Evolutionary conservation across 2,329 filamentous ascomycete species (phyloP).

Genomic region (Reticulascus tulasneorum): DNA sequence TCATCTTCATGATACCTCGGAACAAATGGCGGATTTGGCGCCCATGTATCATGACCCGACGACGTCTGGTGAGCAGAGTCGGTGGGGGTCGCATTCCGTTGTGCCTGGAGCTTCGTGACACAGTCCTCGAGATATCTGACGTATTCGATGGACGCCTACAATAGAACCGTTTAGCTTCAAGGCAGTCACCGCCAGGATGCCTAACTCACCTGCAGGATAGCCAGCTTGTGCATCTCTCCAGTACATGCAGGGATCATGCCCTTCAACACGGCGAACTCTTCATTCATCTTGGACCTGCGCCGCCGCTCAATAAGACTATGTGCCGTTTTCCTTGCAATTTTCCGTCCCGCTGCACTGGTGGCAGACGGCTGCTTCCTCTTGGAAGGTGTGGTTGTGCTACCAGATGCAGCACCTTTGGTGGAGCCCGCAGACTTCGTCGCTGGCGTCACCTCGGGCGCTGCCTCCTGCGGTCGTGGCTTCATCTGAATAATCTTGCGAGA

Average conservation of each 20-base stretch:
- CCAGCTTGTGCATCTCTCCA: conserved; percentile 98
- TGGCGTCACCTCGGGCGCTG: conserved; percentile 24
- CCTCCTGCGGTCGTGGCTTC: conserved; percentile 60
- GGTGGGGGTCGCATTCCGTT: conserved; percentile 31
- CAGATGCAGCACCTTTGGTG: conserved; percentile 13
- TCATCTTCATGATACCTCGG: conserved; percentile 35
- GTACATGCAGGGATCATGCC: conserved; percentile 92
- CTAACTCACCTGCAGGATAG: conserved; percentile 76
- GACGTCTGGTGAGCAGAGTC: conserved; percentile 25
- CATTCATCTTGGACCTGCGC: conserved; percentile 95
- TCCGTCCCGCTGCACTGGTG: conserved; percentile 82
- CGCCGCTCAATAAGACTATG: conserved; percentile 92
- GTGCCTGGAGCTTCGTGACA: conserved; percentile 71
- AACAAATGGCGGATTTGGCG: conserved; percentile 18
- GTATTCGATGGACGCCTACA: conserved; percentile 90
- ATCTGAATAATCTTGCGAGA: conserved; percentile 98
- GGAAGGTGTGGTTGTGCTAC: conserved; percentile 11
- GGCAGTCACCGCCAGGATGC: neutral
- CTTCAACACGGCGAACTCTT: conserved; percentile 91
- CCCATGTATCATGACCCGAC: conserved; percentile 20
- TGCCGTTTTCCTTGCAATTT: conserved; percentile 92
- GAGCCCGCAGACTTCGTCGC: conserved; percentile 12
- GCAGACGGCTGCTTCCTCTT: conserved; percentile 76
- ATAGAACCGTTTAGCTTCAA: neutral
- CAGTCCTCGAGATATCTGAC: conserved; percentile 91